phyloP scores from a whole-genome alignment of 805 yeast species.

The Ogataea nitratoaversa region DNA sequence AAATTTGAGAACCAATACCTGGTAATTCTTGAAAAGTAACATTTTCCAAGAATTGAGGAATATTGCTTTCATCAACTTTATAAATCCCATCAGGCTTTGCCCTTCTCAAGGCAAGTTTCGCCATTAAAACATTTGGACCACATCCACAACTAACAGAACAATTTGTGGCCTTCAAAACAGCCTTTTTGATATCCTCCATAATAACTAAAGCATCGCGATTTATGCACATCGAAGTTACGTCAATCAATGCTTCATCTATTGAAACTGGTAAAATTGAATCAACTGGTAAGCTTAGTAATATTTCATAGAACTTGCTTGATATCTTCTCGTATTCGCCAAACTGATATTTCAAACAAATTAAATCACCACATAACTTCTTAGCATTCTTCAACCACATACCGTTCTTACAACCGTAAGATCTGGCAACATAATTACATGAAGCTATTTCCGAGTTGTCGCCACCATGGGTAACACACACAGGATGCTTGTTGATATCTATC shows the following conservation, averaged over 20 bases:
- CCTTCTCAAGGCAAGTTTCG: constrained; percentile 63
- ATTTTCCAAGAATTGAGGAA: constrained; percentile 32
- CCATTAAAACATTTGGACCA: constrained; percentile 68
- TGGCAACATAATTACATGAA: constrained; percentile 85
- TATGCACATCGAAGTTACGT: constrained; percentile 36
- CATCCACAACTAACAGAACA: constrained; percentile 80
- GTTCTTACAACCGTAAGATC: constrained; percentile 71
- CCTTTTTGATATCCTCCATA: constrained; percentile 34
- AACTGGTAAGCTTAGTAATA: constrained; percentile 41
- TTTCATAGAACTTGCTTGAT: constrained; percentile 62
- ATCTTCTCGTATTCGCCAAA: constrained; percentile 66
- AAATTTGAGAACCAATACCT: constrained; percentile 56
- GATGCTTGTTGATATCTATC: constrained; percentile 44
- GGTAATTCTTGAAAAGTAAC: constrained; percentile 46
- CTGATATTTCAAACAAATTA: constrained; percentile 64
- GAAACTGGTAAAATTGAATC: constrained; percentile 74
- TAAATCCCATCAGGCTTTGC: constrained; percentile 80
- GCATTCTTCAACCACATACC: constrained; percentile 90
- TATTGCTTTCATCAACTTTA: constrained; percentile 30
- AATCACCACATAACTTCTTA: constrained; percentile 50
- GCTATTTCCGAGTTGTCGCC: constrained; percentile 73
- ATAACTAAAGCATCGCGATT: constrained; percentile 21
- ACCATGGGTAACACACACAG: constrained; percentile 63
- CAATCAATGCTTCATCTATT: constrained; percentile 87
- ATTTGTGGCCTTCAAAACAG: constrained; percentile 40